These are phyloP conservation scores for Puccinia horiana DNA, from an alignment of 1,284 basidiomycete genomes.

Conservation along the genomic window DNA sequence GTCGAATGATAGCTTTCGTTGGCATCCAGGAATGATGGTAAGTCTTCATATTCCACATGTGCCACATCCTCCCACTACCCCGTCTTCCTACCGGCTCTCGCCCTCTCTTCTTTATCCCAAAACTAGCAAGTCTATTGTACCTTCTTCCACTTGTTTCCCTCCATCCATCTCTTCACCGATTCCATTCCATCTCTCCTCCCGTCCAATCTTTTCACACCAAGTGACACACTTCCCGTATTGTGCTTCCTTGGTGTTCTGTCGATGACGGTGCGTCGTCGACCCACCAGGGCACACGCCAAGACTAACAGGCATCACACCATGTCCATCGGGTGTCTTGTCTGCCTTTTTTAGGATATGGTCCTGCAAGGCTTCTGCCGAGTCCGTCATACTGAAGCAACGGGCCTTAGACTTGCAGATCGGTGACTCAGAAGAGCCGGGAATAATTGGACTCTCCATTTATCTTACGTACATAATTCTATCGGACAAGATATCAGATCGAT, in stretches of 20 bases:
- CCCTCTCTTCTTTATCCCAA: not conserved
- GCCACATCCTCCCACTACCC: not conserved
- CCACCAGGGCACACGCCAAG: not conserved
- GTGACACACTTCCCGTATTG: not conserved
- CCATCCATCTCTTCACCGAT: not conserved
- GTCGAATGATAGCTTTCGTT: constrained; percentile 57
- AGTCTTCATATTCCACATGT: not conserved
- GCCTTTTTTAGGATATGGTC: not conserved
- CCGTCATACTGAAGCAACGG: not conserved
- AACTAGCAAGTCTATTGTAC: not conserved
- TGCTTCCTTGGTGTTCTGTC: not conserved
- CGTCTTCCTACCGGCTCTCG: not conserved
- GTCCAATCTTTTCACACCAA: not conserved
- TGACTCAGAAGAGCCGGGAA: not conserved
- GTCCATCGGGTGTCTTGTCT: not conserved
- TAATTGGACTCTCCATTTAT: not conserved
- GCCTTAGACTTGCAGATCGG: not conserved
- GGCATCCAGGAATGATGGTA: constrained; percentile 66
- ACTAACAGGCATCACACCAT: not conserved
- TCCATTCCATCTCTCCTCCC: not conserved
- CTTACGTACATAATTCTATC: not conserved
- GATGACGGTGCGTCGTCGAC: not conserved
- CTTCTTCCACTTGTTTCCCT: not conserved
- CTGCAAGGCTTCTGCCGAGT: not conserved
- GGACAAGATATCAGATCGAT: not conserved